Percentiles rank a stretch among this genome's conserved stretches.
Conservation (phyloP, 371 early-diverging fungal genomes). For the Circinella umbellata region DNA sequence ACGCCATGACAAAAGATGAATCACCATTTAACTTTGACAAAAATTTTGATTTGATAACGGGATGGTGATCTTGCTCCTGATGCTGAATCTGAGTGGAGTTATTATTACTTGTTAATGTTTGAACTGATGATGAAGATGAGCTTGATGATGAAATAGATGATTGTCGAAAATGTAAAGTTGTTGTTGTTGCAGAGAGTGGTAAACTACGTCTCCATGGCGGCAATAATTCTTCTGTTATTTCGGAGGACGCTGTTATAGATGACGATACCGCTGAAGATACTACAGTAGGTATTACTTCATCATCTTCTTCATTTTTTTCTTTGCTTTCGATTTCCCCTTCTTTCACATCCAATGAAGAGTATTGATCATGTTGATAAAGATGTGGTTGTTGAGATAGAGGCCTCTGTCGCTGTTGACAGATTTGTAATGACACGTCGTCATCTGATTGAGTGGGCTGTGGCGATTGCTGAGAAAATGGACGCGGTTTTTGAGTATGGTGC, state of each 20-base stretch:
- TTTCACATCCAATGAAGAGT: too few relatives aligned
- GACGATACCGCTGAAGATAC: too few relatives aligned
- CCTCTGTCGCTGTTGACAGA: neutral
- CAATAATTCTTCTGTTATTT: neutral
- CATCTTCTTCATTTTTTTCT: too few relatives aligned
- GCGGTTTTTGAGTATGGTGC: neutral
- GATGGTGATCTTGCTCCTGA: neutral
- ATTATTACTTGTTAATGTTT: conserved; percentile 2
- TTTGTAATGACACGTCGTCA: too few relatives aligned
- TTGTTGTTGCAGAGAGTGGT: conserved; percentile 4
- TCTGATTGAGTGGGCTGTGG: neutral
- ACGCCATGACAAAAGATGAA: neutral
- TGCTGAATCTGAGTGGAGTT: too few relatives aligned
- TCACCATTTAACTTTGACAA: neutral
- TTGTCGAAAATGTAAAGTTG: conserved; percentile 2
- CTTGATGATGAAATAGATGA: neutral
- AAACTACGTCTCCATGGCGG: conserved; percentile 10
- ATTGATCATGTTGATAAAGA: too few relatives aligned
- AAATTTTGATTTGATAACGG: neutral
- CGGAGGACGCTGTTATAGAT: neutral
- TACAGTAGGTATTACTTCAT: neutral
- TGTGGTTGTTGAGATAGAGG: conserved; percentile 6
- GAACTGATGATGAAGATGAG: conserved; percentile 18
- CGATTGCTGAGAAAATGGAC: neutral
- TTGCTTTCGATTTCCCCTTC: too few relatives aligned